Percentiles rank a stretch among this genome's conserved stretches.
These are phyloP conservation scores for Daldinia vernicosa DNA, from an alignment of 495 filamentous ascomycete species.

Conservation along the genomic window DNA sequence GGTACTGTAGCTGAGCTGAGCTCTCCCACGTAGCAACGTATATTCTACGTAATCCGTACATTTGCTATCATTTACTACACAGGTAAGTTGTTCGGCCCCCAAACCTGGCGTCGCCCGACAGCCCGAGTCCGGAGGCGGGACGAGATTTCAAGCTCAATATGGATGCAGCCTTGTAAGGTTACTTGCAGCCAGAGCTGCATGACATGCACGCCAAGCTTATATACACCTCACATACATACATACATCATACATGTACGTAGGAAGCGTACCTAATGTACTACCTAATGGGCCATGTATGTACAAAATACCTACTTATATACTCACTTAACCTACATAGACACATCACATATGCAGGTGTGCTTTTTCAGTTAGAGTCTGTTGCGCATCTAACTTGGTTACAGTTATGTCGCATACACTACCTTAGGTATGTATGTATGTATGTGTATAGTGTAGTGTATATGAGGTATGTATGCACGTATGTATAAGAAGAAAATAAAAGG, in stretches of 20 bases:
- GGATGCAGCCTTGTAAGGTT: conserved; percentile 46
- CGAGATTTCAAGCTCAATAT: conserved; percentile 29
- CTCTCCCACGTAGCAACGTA: conserved; percentile 2
- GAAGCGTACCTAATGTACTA: no score
- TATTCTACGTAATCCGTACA: conserved; percentile 12
- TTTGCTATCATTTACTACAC: not conserved
- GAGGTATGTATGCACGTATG: not conserved
- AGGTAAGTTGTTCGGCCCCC: conserved; percentile 20
- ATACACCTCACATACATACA: conserved; percentile 18
- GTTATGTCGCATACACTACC: not conserved
- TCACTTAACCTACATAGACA: not conserved
- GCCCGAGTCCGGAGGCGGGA: conserved; percentile 39
- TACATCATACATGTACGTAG: conserved; percentile 16
- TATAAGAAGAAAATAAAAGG: conserved; percentile 3
- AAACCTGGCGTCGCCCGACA: conserved; percentile 8
- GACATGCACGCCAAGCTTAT: conserved; percentile 38
- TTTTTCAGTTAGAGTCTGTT: not conserved
- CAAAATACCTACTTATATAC: not conserved
- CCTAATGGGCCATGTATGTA: conserved; percentile 2
- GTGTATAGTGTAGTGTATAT: not conserved
- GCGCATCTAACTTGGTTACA: not conserved
- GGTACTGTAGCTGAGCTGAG: conserved; percentile 25
- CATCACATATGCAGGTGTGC: conserved; percentile 11
- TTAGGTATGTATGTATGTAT: not conserved
- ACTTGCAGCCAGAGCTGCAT: conserved; percentile 41